Evolutionary conservation across 148 eudicot genomes (phyloP), one percentile per base, ranked within the genome.

Genomic region (Talinum fruticosum): DNA sequence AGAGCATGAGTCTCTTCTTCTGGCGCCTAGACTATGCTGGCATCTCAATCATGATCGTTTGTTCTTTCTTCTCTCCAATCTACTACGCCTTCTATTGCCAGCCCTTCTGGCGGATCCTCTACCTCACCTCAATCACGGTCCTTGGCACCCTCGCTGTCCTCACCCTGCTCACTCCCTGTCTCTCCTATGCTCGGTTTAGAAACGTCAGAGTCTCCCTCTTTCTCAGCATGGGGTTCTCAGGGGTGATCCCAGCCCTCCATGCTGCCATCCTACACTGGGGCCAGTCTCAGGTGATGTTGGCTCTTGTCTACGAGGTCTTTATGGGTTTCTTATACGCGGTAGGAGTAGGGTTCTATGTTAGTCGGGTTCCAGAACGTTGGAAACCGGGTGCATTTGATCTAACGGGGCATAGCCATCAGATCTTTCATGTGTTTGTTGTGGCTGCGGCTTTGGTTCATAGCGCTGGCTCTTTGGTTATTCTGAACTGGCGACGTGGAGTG

Each of bases 11-110:
- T 78, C 82, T 78, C 89, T 91, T 91, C 88, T 91, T 95, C 76
- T 95, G 99, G 97, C 90, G 96, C 38, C 84, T 92, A 2, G 99
- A 95, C 80, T 95, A 95, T 37, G 84, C 93, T 0, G 99, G 99
- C 28, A 92, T 92, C 74, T 89, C 97, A 66, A 77, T 95, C 29
- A 95, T 95, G 99, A 95, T 95, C 28, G 90, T 92, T 75, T 86
- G 76, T 77, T 95, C 99, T 16, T 92, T 92, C 83, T 88, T 91
- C 66, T 87, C 97, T 5, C 96, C 99, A 2, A 82, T 95, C 19
- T 95, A 89, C 83, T 95, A 95, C 64, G 72, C 89, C 14, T 95
- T 92, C 84, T 74, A 82, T 26, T 90, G 93, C 85, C 83, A 89
- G 41, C 90, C 93, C 16, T 32, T 53, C 15, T 86, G 84, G 34